Evolutionary conservation across 1,139 yeast genomes (phyloP), one percentile per base, ranked within the genome.

Genomic region (Pichia sp.): DNA sequence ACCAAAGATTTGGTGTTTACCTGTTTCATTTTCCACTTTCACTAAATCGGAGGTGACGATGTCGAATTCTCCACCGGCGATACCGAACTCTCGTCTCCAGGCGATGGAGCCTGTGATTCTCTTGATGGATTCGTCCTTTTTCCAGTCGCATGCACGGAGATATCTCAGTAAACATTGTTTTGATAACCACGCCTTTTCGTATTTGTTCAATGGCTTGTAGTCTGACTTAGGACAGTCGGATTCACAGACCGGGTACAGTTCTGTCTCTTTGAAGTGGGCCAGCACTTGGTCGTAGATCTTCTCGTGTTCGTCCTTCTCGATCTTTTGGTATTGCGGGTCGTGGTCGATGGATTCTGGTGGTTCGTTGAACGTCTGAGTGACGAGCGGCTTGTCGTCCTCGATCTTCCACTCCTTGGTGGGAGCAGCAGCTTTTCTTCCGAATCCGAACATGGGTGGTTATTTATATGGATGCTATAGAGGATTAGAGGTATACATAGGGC

Each of bases 81-180:
- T 81, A 9, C 98, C 98, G 65, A 89, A 93, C 45, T 88, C 88
- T 56, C 98, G 79, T 68, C 98, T 78, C 98, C 98, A 93, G 2
- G 87, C 79, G 17, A 93, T 61, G 0, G 97, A 84, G 36, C 34
- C 36, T 15, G 44, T 44, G 6, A 93, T 68, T 56, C 99, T 76
- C 55, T 79, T 79, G 44, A 82, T 83, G 22, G 94, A 81, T 10
- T 82, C 85, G 30, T 76, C 75, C 1, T 73, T 69, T 46, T 81
- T 77, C 97, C 98, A 93, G 63, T 87, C 86, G 45, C 96, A 83
- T 5, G 98, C 98, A 40, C 96, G 74, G 45, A 91, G 70, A 61
- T 91, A 93, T 59, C 99, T 74, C 58, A 89, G 68, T 45, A 93
- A 71, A 63, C 98, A 93, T 63, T 93, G 97, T 57, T 81, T 77